phyloP scores from a whole-genome alignment of 2,329 filamentous ascomycete genomes.

The Incumbomyces lentus region DNA sequence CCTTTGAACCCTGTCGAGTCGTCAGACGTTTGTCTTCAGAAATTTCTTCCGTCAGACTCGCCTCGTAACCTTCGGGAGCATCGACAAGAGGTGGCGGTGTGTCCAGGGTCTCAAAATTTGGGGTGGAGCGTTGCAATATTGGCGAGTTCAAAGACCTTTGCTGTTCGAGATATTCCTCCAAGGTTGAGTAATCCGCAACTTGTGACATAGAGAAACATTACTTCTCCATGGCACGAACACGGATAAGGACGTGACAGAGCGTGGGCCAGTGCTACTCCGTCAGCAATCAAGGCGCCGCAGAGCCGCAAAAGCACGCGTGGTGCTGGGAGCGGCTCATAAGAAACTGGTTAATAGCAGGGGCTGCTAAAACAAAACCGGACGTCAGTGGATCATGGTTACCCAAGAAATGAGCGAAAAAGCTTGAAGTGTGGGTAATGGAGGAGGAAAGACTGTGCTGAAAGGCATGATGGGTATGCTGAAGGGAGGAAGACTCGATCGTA shows the following conservation, averaged over 20 bases:
- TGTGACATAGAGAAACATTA: slow-evolving; percentile 4
- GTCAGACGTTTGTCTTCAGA: neutral
- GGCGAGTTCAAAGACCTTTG: slow-evolving; percentile 4
- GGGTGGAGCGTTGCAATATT: slow-evolving; percentile 1
- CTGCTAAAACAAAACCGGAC: too few relatives aligned
- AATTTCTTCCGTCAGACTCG: neutral
- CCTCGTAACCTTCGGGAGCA: slow-evolving; percentile 1
- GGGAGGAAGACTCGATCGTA: neutral
- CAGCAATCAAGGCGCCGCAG: too few relatives aligned
- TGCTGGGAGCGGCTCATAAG: too few relatives aligned
- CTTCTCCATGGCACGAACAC: slow-evolving; percentile 3
- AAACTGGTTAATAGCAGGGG: too few relatives aligned
- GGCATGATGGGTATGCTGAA: neutral
- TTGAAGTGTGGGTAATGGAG: neutral
- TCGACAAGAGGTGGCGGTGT: slow-evolving; percentile 6
- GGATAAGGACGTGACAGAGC: too few relatives aligned
- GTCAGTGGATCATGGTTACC: too few relatives aligned
- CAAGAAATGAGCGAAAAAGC: neutral
- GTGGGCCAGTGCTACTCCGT: too few relatives aligned
- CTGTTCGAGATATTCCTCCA: slow-evolving; percentile 5
- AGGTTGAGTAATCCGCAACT: slow-evolving; percentile 4
- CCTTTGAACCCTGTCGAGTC: neutral
- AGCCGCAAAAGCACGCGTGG: too few relatives aligned
- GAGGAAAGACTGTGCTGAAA: slow-evolving; percentile 2
- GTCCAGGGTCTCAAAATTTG: neutral